Evolutionary conservation across 441 rosid genomes (phyloP), one percentile per base, ranked within the genome.

Genomic region (Syzygium syzygioides): DNA sequence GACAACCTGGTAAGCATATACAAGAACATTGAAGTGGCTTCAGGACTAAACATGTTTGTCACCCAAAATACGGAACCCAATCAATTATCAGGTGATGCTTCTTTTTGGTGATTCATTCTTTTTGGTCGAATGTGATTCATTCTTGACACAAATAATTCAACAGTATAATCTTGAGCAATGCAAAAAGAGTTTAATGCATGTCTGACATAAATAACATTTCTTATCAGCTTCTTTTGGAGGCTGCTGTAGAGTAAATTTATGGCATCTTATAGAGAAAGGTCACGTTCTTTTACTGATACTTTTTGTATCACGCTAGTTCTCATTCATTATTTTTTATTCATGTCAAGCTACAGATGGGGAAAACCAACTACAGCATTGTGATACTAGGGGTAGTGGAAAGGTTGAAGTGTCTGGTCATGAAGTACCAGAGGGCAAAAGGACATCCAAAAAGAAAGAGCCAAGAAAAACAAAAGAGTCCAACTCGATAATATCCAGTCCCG

Each of bases 1-100:
- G 99, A 98, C 92, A 98, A 91, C 89, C 93, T 98, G 93, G 99
- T 97, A 84, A 93, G 91, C 60, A 95, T 98, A 85, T 97, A 97
- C 92, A 98, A 94, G 93, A 94, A 93, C 93, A 95, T 98, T 98
- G 98, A 96, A 92, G 92, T 89, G 92, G 98, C 98, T 92, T 97
- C 97, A 30, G 98, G 98, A 54, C 88, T 94, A 52, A 94, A 91
- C 86, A 93, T 95, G 53, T 93, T 94, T 87, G 95, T 92, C 87
- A 92, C 94, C 89, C 99, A 95, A 92, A 90, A 89, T 87, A 90
- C 54, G 7, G 85, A 93, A 6, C 50, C 92, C 15, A 85, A 92
- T 52, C 91, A 92, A 85, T 87, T 90, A 89, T 87, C 92, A 91
- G 97, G 99, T 97, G 88, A 90, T 86, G 30, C 32, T 85, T 54